These are phyloP conservation scores for Abrus pulchellus DNA, from an alignment of 306 rosid species.

Conservation along the genomic window DNA sequence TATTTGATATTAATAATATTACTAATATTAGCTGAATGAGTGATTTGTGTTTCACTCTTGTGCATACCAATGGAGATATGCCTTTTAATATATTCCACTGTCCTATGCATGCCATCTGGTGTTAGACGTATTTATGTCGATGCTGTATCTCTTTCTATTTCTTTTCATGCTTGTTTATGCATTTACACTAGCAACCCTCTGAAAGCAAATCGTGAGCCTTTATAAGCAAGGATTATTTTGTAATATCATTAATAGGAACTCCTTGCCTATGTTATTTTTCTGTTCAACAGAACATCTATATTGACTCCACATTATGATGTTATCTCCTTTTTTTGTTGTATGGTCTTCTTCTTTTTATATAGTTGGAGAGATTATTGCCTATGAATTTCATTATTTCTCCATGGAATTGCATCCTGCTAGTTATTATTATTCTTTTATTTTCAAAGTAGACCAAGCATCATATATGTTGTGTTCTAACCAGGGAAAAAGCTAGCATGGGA, in stretches of 20 bases:
- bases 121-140: too few species aligned
- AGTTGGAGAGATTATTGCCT: neutral
- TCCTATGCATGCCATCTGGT: neutral
- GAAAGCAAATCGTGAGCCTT: conserved; percentile 1
- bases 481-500: neutral
- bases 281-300: neutral
- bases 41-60: neutral
- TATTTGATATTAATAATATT: neutral
- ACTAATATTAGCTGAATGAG: neutral
- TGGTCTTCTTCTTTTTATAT: neutral
- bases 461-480: neutral
- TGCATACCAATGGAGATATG: neutral
- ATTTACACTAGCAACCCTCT: neutral
- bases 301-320: neutral
- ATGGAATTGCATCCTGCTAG: conserved; percentile 6
- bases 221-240: neutral
- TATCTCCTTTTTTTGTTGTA: neutral
- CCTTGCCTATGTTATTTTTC: neutral
- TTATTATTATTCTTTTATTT: neutral
- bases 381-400: neutral
- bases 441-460: conserved; percentile 15
- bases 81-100: conserved; percentile 15
- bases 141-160: conserved; percentile 1
- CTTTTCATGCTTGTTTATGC: neutral
- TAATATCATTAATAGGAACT: neutral